Conservation (phyloP, 2,329 filamentous ascomycete species). For the Pyrenochaeta sp. region DNA sequence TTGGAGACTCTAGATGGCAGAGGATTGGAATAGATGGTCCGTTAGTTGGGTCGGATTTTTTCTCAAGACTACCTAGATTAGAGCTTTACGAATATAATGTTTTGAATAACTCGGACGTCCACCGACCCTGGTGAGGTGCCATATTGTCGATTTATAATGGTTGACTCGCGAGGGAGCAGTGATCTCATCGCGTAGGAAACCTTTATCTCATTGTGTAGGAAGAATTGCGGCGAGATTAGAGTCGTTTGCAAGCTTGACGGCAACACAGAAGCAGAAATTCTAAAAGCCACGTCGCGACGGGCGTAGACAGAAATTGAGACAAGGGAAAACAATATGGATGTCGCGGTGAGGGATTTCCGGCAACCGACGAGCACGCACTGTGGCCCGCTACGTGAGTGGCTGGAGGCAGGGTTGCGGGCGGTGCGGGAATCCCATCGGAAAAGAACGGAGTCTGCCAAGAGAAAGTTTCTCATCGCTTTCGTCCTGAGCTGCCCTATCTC, state of each 20-base stretch:
- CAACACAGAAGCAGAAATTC: neutral
- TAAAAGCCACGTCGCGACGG: neutral
- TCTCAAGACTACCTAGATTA: no score
- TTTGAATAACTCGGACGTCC: no score
- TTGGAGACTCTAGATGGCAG: no score
- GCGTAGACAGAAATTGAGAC: neutral
- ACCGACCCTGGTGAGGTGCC: no score
- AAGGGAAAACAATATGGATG: neutral
- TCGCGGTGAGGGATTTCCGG: slow-evolving; percentile 14
- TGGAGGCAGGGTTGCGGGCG: slow-evolving; percentile 10
- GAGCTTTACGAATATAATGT: no score
- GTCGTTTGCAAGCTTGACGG: slow-evolving; percentile 1
- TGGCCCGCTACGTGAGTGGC: slow-evolving; percentile 21
- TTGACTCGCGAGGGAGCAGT: no score
- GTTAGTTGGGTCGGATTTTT: no score
- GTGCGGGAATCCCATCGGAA: slow-evolving; percentile 20
- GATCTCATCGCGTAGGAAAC: no score
- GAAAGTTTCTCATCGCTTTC: slow-evolving; percentile 26
- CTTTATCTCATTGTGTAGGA: no score
- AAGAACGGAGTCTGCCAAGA: slow-evolving; percentile 21
- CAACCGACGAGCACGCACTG: slow-evolving; percentile 15
- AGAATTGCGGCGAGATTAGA: neutral
- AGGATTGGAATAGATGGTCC: no score
- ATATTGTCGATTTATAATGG: no score
- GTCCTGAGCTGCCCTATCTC: slow-evolving; percentile 26